Evolutionary conservation across 1,284 basidiomycete species (phyloP), one percentile per base, ranked within the genome.

Genomic region (Boletus mariae): DNA sequence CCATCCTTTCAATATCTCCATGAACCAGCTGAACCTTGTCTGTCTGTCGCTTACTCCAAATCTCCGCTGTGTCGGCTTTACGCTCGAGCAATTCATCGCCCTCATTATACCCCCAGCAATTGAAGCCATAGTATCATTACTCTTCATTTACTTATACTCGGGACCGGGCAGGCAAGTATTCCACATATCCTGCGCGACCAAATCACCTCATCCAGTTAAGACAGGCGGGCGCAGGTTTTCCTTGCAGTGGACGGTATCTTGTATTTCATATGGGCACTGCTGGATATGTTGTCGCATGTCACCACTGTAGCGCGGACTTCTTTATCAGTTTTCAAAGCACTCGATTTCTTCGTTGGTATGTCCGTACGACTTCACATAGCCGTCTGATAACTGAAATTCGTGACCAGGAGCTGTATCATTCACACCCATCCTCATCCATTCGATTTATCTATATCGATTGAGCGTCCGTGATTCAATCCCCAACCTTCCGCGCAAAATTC

Each of bases 41-140:
- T 91, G 88, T 70, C 73, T 90, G 56, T 90, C 89, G 37, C 73
- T 80, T 42, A 79, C 84, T 54, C 71, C 84, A 40, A 86, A 82
- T 58, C 77, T 91, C 58, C 87, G 88, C 57, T 91, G 88, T 65
- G 69, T 79, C 57, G 74, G 77, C 42, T 75, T 85, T 57, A 74
- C 76, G 51, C 64, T 59, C 48, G 58, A 74, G 34, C 71, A 89
- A 68, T 75, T 73, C 54, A 69, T 71, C 32, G 60, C 78, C 42
- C 70, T 90, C 49, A 68, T 88, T 56, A 75, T 89, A 55, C 86
- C 86, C 20, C 75, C 83, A 15, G 80, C 70, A 28, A 63, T 89
- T 49, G 85, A 90, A 69, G 65, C 81, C 54, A 59, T 89, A 29
- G 80, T 84, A 57, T 75, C 81, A 34, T 66, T 80, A 49, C 72